Percentiles rank a stretch among this genome's conserved stretches.
Conservation (phyloP, 805 yeast genomes). For the Candida sphagnicola region DNA sequence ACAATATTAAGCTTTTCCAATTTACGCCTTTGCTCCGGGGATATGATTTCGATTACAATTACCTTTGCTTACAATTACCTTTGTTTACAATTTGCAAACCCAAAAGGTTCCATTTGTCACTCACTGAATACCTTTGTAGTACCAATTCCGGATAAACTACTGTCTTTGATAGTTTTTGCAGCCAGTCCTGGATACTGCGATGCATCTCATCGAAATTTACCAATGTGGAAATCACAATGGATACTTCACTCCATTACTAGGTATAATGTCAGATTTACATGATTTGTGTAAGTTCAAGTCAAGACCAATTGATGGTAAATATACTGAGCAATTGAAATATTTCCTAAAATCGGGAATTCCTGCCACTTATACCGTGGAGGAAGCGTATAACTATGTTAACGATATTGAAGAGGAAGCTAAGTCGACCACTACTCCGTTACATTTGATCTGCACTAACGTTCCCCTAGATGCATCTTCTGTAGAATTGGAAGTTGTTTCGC, state of each 20-base stretch:
- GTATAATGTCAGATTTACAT: constrained; percentile 66
- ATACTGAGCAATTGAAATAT: constrained; percentile 41
- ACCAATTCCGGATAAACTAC: not conserved
- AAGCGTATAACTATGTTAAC: constrained; percentile 55
- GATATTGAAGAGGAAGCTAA: constrained; percentile 31
- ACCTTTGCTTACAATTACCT: too few species aligned
- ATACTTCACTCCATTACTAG: not conserved
- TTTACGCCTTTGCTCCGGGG: too few species aligned
- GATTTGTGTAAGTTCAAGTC: constrained; percentile 49
- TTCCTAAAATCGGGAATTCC: constrained; percentile 67
- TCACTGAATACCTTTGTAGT: not conserved
- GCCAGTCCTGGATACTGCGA: not conserved
- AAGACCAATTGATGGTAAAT: constrained; percentile 49
- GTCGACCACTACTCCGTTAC: constrained; percentile 81
- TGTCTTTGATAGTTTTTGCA: not conserved
- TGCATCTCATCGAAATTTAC: not conserved
- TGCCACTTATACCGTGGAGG: constrained; percentile 78
- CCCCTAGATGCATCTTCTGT: constrained; percentile 46
- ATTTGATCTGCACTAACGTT: constrained; percentile 56
- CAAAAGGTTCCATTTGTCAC: too few species aligned
- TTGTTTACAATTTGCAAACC: too few species aligned
- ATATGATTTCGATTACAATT: too few species aligned
- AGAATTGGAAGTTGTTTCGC: constrained; percentile 35
- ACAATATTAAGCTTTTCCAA: too few species aligned
- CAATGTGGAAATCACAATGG: not conserved